Base-by-base conservation (phyloP, 768 basidiomycete genomes). In the Russula foetens region DNA sequence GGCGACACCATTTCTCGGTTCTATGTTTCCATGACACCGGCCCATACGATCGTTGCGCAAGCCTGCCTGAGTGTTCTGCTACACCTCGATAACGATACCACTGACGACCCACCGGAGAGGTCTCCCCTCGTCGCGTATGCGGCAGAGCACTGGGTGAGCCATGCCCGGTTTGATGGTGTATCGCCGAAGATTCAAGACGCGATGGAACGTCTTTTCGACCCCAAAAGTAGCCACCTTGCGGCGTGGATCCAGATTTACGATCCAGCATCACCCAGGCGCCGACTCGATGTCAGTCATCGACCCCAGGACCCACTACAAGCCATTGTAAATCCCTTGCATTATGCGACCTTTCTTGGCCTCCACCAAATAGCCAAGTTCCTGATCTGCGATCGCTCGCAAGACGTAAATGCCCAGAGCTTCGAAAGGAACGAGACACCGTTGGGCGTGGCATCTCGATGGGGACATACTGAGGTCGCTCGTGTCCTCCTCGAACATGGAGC, bases 271-370 rank as follows among this genome's bases (percentile, higher is more conserved):
- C n/a, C n/a, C n/a, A 21, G 7, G 12, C 14, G 1, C 12, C 12
- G 4, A 6, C 19, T 12, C 0, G 7, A 4, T 0, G n/a, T 21
- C 49, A 9, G 23, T 23, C 0, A 4, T 2, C 3, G 12, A 23
- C 3, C 21, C 9, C 35, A 38, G 17, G 1, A 8, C 7, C 21
- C 15, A 1, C 2, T 3, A 8, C 4, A 15, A 15, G 23, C 23
- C 51, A 39, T 17, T 0, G 35, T 23, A 5, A 26, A 23, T 5
- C 9, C 35, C 2, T n/a, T 52, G 51, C 51, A 52, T 52, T 52
- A 52, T 26, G 51, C 35, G 1, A 35, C 51, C 0, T 11, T 39
- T 17, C 26, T 14, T 12, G 24, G 38, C 24, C n/a, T 52, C 0
- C 24, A 39, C 15, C 35, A 52, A 4, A 19, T 39, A 1, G 38